These are phyloP conservation scores for Fomes fomentarius DNA, from an alignment of 1,284 basidiomycete genomes.

Conservation along the genomic window DNA sequence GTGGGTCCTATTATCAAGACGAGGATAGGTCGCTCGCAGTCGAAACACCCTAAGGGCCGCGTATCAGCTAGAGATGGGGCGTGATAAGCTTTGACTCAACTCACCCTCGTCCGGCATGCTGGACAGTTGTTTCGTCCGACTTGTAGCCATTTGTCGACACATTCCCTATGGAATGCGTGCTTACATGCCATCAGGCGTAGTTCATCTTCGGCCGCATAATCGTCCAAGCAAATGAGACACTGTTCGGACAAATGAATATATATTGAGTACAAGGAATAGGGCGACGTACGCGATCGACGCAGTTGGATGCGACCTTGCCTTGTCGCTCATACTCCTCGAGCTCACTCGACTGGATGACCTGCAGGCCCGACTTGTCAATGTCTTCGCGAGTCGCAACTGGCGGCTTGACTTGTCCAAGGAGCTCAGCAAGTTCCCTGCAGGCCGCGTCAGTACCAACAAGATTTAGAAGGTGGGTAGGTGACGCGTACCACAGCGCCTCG, in stretches of 20 bases:
- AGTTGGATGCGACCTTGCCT: conserved; percentile 73
- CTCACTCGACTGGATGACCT: conserved; percentile 63
- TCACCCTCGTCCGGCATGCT: conserved; percentile 77
- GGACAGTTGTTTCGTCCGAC: conserved; percentile 89
- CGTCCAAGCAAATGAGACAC: conserved; percentile 85
- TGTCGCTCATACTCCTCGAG: conserved; percentile 58
- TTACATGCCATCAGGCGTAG: conserved; percentile 80
- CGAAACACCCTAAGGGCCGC: conserved; percentile 26
- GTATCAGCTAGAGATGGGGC: not conserved
- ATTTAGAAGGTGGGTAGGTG: conserved; percentile 8
- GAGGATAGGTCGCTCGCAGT: conserved; percentile 27
- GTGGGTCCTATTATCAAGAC: too few relatives aligned
- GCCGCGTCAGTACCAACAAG: not conserved
- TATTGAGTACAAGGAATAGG: not conserved
- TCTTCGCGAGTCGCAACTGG: conserved; percentile 81
- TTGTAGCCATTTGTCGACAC: conserved; percentile 88
- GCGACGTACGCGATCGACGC: conserved; percentile 69
- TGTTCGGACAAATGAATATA: conserved; percentile 29
- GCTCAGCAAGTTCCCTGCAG: conserved; percentile 72
- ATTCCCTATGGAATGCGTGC: conserved; percentile 85
- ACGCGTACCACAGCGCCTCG: conserved; percentile 69
- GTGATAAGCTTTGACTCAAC: conserved; percentile 14
- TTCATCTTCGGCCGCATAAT: conserved; percentile 76
- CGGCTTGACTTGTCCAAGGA: conserved; percentile 78
- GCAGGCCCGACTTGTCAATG: conserved; percentile 78